These are phyloP conservation scores for Diaporthe eres DNA, from an alignment of 2,329 filamentous ascomycete genomes.

Conservation along the genomic window DNA sequence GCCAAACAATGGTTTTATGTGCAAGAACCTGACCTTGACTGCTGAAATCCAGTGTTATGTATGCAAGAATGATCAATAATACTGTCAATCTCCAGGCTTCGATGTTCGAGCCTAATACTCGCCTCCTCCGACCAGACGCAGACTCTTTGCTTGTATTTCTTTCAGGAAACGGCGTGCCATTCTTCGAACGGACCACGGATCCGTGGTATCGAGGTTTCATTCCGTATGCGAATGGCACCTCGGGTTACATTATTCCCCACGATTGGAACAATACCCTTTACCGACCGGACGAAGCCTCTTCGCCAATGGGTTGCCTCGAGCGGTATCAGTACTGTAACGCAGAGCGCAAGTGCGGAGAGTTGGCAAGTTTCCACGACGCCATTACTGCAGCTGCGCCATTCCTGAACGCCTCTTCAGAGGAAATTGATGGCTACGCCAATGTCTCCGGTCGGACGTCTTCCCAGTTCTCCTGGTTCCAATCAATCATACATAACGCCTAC, in stretches of 20 bases:
- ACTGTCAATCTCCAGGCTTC: background rate
- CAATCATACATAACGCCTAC: background rate
- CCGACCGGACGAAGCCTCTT: constrained; percentile 35
- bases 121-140: constrained; percentile 2
- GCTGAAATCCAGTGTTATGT: background rate
- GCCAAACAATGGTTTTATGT: background rate
- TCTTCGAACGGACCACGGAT: background rate
- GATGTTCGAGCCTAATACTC: background rate
- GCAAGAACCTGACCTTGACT: background rate
- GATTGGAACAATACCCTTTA: background rate
- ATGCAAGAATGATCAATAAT: background rate
- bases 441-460: background rate
- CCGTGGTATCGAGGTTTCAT: constrained; percentile 35
- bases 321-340: constrained; percentile 39
- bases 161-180: constrained; percentile 13
- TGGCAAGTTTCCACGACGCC: background rate
- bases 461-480: background rate
- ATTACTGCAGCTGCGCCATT: background rate
- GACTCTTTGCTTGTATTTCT: constrained; percentile 32
- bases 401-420: background rate
- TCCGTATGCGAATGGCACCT: background rate
- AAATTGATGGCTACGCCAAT: accelerated
- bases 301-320: constrained; percentile 35
- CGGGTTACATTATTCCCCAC: too few species aligned
- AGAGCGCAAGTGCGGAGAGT: background rate